Percentiles rank a stretch among this genome's conserved stretches.
phyloP scores from a whole-genome alignment of 768 basidiomycete species.

The Lepiota brunneoincarnata region DNA sequence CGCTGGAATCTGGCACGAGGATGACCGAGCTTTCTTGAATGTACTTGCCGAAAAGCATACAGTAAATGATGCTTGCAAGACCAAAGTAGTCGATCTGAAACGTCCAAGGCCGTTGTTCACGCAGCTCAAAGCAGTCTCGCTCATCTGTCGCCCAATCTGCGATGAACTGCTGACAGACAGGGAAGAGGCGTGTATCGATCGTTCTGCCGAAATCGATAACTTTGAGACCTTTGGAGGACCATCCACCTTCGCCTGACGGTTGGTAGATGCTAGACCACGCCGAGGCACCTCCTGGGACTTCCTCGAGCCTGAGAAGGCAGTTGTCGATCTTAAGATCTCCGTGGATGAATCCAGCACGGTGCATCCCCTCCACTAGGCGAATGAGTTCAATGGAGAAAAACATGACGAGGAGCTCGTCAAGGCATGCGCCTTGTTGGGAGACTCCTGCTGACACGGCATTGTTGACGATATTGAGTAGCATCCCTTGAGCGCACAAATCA shows the following conservation, averaged over 20 bases:
- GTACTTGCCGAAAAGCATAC: slow-evolving; percentile 96
- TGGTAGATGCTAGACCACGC: slow-evolving; percentile 79
- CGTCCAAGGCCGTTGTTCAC: slow-evolving; percentile 83
- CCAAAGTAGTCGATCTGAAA: slow-evolving; percentile 97
- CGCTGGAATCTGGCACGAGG: slow-evolving; percentile 27
- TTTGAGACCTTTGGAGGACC: slow-evolving; percentile 84
- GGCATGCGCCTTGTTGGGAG: slow-evolving; percentile 72
- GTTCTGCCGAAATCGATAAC: slow-evolving; percentile 98
- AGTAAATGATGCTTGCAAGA: slow-evolving; percentile 91
- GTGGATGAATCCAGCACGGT: slow-evolving; percentile 84
- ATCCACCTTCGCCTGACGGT: slow-evolving; percentile 76
- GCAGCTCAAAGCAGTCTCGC: slow-evolving; percentile 90
- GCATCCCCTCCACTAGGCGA: slow-evolving; percentile 78
- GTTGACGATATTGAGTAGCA: slow-evolving; percentile 90
- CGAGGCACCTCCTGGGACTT: slow-evolving; percentile 66
- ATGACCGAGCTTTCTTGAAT: slow-evolving; percentile 70
- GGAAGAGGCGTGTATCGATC: slow-evolving; percentile 83
- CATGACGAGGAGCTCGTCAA: slow-evolving; percentile 92
- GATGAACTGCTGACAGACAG: slow-evolving; percentile 73
- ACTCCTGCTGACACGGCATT: slow-evolving; percentile 73
- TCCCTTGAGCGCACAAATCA: slow-evolving; percentile 88
- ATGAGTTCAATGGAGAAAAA: slow-evolving; percentile 95
- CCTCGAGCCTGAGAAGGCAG: slow-evolving; percentile 89
- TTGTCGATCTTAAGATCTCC: slow-evolving; percentile 99
- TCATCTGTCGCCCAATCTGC: slow-evolving; percentile 90